Conservation (phyloP, 768 basidiomycete species). For the Pleurotus pulmonarius region DNA sequence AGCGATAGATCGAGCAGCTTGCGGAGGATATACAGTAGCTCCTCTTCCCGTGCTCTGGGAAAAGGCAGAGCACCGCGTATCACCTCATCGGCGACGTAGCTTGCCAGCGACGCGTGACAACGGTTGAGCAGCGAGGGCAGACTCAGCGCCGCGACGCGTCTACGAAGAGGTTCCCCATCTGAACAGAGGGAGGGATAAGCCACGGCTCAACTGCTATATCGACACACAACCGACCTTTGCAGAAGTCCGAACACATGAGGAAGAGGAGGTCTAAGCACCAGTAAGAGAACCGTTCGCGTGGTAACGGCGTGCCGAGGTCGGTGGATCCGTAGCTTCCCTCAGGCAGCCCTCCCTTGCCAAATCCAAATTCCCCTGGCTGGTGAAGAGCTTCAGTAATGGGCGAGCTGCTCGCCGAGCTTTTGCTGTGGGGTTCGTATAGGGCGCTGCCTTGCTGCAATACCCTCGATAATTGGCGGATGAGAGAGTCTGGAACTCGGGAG, state of each 20-base stretch:
- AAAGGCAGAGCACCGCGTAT: conserved; percentile 88
- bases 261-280: conserved; percentile 92
- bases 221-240: conserved; percentile 41
- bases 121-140: conserved; percentile 73
- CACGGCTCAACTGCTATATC: no score
- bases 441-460: conserved; percentile 71
- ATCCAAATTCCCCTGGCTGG: conserved; percentile 18
- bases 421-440: conserved; percentile 39
- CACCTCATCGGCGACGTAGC: conserved; percentile 81
- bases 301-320: conserved; percentile 47
- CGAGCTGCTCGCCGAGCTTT: not conserved
- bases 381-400: not conserved
- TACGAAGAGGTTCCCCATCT: conserved; percentile 62
- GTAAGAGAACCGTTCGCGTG: conserved; percentile 84
- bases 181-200: not conserved
- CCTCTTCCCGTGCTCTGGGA: conserved; percentile 84
- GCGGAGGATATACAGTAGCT: conserved; percentile 78
- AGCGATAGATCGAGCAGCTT: conserved; percentile 72
- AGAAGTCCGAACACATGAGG: conserved; percentile 66
- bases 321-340: conserved; percentile 55
- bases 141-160: conserved; percentile 69
- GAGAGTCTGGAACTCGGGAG: conserved; percentile 61
- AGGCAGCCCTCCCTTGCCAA: conserved; percentile 32
- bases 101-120: conserved; percentile 62
- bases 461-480: conserved; percentile 65